phyloP scores from a whole-genome alignment of 2,329 filamentous ascomycete species.

The Cladosporium phlei region DNA sequence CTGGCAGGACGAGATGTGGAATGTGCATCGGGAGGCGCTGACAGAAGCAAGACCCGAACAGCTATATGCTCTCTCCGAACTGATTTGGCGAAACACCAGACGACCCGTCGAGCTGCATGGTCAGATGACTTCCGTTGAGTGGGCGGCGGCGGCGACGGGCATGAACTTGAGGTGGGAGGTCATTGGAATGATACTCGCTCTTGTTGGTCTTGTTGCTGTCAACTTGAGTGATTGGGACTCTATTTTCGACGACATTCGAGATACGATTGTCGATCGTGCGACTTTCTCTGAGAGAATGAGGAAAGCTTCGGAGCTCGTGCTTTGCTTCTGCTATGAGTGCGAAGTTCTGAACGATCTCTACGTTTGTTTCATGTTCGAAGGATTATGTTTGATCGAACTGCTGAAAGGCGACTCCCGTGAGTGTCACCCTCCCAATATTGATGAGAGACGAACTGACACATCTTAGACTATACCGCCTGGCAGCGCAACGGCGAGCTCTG shows the following conservation, averaged over 20 bases:
- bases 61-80: conserved; percentile 36
- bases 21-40: conserved; percentile 28
- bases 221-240: conserved; percentile 32
- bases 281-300: conserved; percentile 45
- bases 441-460: not conserved
- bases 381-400: conserved; percentile 29
- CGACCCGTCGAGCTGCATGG: conserved; percentile 34
- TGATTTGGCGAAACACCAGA: conserved; percentile 40
- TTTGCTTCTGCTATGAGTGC: conserved; percentile 33
- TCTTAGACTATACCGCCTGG: conserved; percentile 28
- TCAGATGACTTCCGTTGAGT: conserved; percentile 36
- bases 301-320: conserved; percentile 30
- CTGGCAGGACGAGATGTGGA: conserved; percentile 35
- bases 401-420: conserved; percentile 29
- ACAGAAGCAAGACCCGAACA: conserved; percentile 28
- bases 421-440: not conserved
- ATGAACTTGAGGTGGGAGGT: conserved; percentile 41
- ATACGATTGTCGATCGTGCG: conserved; percentile 45
- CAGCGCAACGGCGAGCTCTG: conserved; percentile 32
- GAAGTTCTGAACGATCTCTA: conserved; percentile 33
- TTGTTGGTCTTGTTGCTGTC: conserved; percentile 35
- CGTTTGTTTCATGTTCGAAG: conserved; percentile 31
- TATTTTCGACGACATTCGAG: conserved; percentile 38
- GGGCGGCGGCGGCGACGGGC: conserved; percentile 36
- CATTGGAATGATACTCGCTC: conserved; percentile 36